These are phyloP conservation scores for Calvatia gigantea DNA, from an alignment of 768 basidiomycete genomes.

Conservation along the genomic window DNA sequence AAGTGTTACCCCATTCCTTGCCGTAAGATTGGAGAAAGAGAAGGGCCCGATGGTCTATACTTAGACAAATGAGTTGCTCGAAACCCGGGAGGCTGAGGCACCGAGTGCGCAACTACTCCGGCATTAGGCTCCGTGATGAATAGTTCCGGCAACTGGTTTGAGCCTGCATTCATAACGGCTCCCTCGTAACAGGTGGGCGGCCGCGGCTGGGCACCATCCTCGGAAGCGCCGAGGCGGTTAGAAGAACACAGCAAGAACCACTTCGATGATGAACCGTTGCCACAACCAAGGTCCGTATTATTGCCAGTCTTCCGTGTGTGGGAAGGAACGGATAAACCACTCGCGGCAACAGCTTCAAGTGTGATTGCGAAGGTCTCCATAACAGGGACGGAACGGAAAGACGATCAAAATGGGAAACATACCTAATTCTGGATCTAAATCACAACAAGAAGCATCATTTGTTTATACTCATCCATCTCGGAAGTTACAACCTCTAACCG, in stretches of 20 bases:
- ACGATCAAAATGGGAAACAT: not conserved
- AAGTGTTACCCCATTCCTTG: not conserved
- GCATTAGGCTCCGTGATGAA: not conserved
- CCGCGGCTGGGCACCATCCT: not conserved
- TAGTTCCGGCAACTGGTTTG: not conserved
- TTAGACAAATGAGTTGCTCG: not conserved
- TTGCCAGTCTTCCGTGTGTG: not conserved
- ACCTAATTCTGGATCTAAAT: no score
- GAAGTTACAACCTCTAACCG: no score
- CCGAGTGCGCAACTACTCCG: conserved; percentile 4
- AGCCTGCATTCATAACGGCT: no score
- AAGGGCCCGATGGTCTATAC: not conserved
- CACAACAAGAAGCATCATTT: no score
- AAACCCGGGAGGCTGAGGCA: conserved; percentile 8
- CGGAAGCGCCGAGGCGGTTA: not conserved
- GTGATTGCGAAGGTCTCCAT: not conserved
- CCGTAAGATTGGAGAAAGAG: not conserved
- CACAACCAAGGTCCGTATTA: not conserved
- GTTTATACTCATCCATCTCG: no score
- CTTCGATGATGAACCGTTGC: not conserved
- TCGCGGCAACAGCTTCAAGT: not conserved
- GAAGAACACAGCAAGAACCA: not conserved
- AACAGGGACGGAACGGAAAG: not conserved
- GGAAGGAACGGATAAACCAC: not conserved
- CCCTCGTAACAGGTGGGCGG: no score